Conservation (phyloP, 768 basidiomycete species). For the Naganishia kalamii region DNA sequence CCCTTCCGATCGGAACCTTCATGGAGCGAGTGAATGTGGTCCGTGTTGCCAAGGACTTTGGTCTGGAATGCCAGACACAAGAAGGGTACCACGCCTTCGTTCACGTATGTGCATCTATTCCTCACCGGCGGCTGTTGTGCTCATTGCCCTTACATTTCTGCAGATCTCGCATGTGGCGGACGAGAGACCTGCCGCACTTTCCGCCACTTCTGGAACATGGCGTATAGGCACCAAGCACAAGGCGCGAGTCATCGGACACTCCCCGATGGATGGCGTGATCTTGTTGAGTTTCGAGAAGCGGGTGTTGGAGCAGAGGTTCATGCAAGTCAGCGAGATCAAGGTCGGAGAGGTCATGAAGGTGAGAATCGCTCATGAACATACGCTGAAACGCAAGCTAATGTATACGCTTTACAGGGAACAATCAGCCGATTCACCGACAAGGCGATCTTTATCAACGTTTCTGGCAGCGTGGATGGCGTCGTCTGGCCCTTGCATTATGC, state of each 20-base stretch:
- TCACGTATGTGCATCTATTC: slow-evolving; percentile 58
- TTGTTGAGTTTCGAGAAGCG: slow-evolving; percentile 80
- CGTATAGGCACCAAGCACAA: slow-evolving; percentile 69
- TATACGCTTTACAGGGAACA: slow-evolving; percentile 52
- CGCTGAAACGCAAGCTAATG: not conserved
- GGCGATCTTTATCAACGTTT: slow-evolving; percentile 75
- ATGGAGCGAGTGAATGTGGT: slow-evolving; percentile 68
- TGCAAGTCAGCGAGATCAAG: slow-evolving; percentile 71
- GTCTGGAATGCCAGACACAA: slow-evolving; percentile 64
- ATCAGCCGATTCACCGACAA: slow-evolving; percentile 76
- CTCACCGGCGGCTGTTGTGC: too few relatives aligned
- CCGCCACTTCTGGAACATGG: slow-evolving; percentile 67
- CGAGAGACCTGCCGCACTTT: slow-evolving; percentile 75
- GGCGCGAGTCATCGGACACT: slow-evolving; percentile 80
- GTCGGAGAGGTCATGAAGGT: slow-evolving; percentile 83
- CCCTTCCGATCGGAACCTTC: slow-evolving; percentile 66
- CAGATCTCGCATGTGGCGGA: slow-evolving; percentile 93
- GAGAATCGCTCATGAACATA: not conserved
- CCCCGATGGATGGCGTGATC: slow-evolving; percentile 75
- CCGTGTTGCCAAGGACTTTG: slow-evolving; percentile 72
- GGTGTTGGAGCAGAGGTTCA: slow-evolving; percentile 74
- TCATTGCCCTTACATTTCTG: not conserved
- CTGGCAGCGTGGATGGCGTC: slow-evolving; percentile 82
- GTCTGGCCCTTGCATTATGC: slow-evolving; percentile 93
- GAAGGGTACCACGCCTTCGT: slow-evolving; percentile 69